Percentiles rank a stretch among this genome's conserved stretches.
phyloP scores from a whole-genome alignment of 2,329 filamentous ascomycete genomes.

The Ophiocordyceps robertsii region DNA sequence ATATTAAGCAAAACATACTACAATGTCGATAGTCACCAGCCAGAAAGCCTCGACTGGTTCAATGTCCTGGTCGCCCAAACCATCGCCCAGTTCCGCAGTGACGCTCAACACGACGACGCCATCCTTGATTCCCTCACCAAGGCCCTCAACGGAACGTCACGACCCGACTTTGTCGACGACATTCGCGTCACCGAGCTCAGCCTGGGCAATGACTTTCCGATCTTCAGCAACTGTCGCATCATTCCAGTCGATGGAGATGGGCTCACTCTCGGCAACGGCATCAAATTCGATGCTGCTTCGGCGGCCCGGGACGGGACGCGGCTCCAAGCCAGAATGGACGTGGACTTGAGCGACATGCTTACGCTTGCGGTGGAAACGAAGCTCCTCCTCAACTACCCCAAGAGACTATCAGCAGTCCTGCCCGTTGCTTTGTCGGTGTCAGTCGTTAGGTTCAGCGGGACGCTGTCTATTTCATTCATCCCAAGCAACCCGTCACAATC shows the following conservation, averaged over 20 bases:
- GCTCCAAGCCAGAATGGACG: slow-evolving; percentile 90
- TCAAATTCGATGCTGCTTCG: slow-evolving; percentile 36
- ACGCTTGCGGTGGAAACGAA: slow-evolving; percentile 92
- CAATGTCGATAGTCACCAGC: slow-evolving; percentile 88
- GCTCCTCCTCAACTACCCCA: slow-evolving; percentile 86
- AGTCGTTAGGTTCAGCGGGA: slow-evolving; percentile 89
- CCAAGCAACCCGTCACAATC: slow-evolving; percentile 56
- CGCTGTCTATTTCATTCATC: slow-evolving; percentile 83
- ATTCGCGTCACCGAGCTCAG: slow-evolving; percentile 91
- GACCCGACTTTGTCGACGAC: slow-evolving; percentile 85
- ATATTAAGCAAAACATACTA: slow-evolving; percentile 97
- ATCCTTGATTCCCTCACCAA: slow-evolving; percentile 77
- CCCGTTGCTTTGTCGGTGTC: slow-evolving; percentile 87
- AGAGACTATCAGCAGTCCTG: slow-evolving; percentile 73
- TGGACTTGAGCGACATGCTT: slow-evolving; percentile 91
- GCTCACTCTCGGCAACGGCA: slow-evolving; percentile 36
- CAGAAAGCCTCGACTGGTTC: slow-evolving; percentile 96
- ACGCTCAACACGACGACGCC: slow-evolving; percentile 82
- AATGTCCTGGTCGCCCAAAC: slow-evolving; percentile 95
- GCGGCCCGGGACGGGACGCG: slow-evolving; percentile 53
- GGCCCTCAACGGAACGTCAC: slow-evolving; percentile 71
- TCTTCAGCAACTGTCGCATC: slow-evolving; percentile 94
- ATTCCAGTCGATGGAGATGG: slow-evolving; percentile 82
- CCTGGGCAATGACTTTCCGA: slow-evolving; percentile 92
- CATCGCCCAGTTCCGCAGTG: slow-evolving; percentile 85